Base-by-base conservation (phyloP, 1,284 basidiomycete species). In the Exobasidium cylindrosporum region DNA sequence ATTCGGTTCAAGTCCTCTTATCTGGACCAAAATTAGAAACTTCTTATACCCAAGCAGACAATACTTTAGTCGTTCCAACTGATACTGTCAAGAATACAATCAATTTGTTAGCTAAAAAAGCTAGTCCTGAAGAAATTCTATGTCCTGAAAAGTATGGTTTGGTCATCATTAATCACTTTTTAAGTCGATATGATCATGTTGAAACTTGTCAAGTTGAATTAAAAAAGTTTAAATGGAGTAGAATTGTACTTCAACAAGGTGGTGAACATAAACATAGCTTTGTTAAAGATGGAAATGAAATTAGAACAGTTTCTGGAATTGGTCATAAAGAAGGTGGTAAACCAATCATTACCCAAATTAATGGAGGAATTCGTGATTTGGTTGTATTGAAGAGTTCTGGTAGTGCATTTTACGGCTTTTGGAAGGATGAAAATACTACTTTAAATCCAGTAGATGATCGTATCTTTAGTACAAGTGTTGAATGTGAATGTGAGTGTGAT, bases 241-340 rank as follows among this genome's bases (percentile, higher is more conserved):
- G 93, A 7, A 91, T 97, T 67, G 80, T 82, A 2, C 84, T 89
- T 24, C 67, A 71, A 49, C 82, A 85, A 67, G 72, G 71, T 40
- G 68, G 74, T 24, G 80, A 81, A 0, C 93, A 97, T 81, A 82
- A 86, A 44, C 90, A 94, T 80, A 86, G 90, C 24, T 97, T 96
- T 81, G 84, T 86, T 58, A 84, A 93, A 31, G 91, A 97, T 71
- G 94, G 94, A 0, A 90, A 94, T 6, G 93, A 97, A 78, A 94
- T 91, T 83, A 84, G 87, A 11, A 79, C 87, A 23, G 85, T 88
- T 4, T 85, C 85, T 23, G 87, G 87, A 35, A 85, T 86, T 70
- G 88, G 87, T 56, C 55, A 47, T 54, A 53, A 63, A 52, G 52
- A 54, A 54, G 59, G 68, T 47, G 65, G 88, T 89, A 90, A 69